Base-by-base conservation (phyloP, 179 eudicot genomes). In the Camellia oleifera region DNA sequence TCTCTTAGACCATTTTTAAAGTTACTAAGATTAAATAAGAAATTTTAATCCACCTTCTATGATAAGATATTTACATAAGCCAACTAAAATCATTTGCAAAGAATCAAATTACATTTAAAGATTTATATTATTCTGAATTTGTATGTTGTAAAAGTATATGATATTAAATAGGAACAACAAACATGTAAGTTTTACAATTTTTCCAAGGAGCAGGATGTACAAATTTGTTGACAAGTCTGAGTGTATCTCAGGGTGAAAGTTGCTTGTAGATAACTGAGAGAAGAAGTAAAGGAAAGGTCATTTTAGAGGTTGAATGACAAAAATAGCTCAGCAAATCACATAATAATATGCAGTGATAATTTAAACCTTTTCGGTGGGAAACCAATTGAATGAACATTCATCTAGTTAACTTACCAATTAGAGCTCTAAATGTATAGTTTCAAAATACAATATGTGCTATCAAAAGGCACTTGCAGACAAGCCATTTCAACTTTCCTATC, bases 211-310 rank as follows among this genome's bases (percentile, higher is more conserved):
- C 40, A 32, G 40, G 40, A 32, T 9, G 46, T 50, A 17, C 57
- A 48, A 46, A 44, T 70, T 72, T 71, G 15, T 32, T 72, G 60
- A n/a, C 1, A 48, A 5, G 62, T 13, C 11, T 13, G 46, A 23
- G 45, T 23, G 76, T 73, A 73, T 62, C 32, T 54, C 46, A 32
- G 23, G 46, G 18, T 73, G 76, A 73, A 69, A 73, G 63, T 54
- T 23, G 63, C 76, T 73, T 26, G 46, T 54, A 18, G 75, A n/a
- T 52, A 52, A 52, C n/a, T 11, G 26, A 72, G 9, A 32, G 40
- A 32, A 32, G 40, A 32, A 32, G 40, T 32, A 32, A 32, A 32
- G 40, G 40, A 32, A 72, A 50, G 52, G 46, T 73, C 76, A 73
- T 45, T 42, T 64, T 7, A 62, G 54, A 62, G 46, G 50, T 32